These are phyloP conservation scores for Orbilia brochopaga DNA, from an alignment of 2,329 filamentous ascomycete genomes.

Conservation along the genomic window DNA sequence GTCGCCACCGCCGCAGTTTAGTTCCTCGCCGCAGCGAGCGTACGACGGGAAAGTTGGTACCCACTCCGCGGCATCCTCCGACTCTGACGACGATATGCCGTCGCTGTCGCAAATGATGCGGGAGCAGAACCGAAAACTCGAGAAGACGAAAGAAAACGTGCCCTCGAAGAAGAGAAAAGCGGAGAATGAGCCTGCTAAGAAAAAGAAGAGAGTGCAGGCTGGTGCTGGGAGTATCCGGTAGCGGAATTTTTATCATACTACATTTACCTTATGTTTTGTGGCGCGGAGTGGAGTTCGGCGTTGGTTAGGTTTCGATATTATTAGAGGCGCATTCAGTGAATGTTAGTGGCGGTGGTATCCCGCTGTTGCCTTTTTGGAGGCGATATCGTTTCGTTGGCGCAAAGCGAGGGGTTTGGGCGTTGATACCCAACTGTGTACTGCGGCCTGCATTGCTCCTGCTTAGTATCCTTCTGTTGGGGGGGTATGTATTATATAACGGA, in stretches of 20 bases:
- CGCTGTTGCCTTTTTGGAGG: too few relatives aligned
- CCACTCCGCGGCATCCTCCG: slow-evolving; percentile 7
- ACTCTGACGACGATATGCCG: slow-evolving; percentile 42
- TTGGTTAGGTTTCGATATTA: too few relatives aligned
- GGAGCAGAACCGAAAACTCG: slow-evolving; percentile 15
- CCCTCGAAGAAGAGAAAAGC: slow-evolving; percentile 34
- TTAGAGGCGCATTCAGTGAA: too few relatives aligned
- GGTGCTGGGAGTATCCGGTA: slow-evolving; percentile 5
- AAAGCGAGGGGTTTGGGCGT: too few relatives aligned
- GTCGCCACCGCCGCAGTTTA: slow-evolving; percentile 28
- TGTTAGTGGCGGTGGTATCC: too few relatives aligned
- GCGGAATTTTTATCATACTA: background rate
- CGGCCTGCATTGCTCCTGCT: too few relatives aligned
- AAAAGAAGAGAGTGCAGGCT: slow-evolving; percentile 17
- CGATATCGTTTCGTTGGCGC: too few relatives aligned
- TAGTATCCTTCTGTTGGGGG: too few relatives aligned
- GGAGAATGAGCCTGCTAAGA: slow-evolving; percentile 12
- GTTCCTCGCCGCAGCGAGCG: slow-evolving; percentile 21
- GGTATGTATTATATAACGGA: too few relatives aligned
- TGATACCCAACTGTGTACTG: too few relatives aligned
- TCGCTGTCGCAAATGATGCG: slow-evolving; percentile 41
- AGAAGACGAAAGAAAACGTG: slow-evolving; percentile 27
- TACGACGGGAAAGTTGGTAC: slow-evolving; percentile 2
- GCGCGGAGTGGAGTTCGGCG: background rate
- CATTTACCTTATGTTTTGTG: background rate